phyloP scores from a whole-genome alignment of 768 basidiomycete species.

The Plicaturopsis crispa region DNA sequence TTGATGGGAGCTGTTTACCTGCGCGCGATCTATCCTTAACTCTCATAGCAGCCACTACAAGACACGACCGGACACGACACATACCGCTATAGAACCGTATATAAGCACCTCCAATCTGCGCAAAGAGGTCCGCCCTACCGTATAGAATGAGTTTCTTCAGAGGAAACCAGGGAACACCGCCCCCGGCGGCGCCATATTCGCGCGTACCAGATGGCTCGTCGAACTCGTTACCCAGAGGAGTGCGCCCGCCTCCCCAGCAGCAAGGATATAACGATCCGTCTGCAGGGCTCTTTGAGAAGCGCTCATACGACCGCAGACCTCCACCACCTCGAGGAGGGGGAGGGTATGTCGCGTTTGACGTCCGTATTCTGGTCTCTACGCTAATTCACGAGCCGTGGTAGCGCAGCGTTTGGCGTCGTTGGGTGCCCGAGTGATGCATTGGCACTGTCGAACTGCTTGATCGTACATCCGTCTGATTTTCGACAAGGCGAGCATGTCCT shows the following conservation, averaged over 20 bases:
- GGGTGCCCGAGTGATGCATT: conserved; percentile 56
- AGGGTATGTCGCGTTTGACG: conserved; percentile 17
- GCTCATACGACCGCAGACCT: conserved; percentile 32
- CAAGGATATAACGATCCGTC: conserved; percentile 51
- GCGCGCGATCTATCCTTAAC: too few species aligned
- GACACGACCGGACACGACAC: too few species aligned
- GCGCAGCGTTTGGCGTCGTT: conserved; percentile 54
- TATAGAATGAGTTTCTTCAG: conserved; percentile 43
- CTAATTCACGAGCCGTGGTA: too few species aligned
- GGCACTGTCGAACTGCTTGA: conserved; percentile 74
- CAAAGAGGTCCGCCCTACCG: too few species aligned
- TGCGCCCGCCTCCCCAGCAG: conserved; percentile 29
- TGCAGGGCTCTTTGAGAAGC: conserved; percentile 41
- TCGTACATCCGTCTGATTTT: conserved; percentile 78
- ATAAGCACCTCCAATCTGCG: too few species aligned
- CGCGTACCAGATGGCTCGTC: conserved; percentile 33
- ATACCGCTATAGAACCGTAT: too few species aligned
- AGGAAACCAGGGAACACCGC: conserved; percentile 28
- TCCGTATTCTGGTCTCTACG: not conserved
- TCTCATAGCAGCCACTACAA: too few species aligned
- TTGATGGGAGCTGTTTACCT: too few species aligned
- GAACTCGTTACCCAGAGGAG: conserved; percentile 21
- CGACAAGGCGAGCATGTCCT: conserved; percentile 63
- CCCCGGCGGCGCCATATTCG: conserved; percentile 33
- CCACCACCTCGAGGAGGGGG: conserved; percentile 22